Evolutionary conservation across 2,329 filamentous ascomycete genomes (phyloP).

Genomic region (Mycogone perniciosa): DNA sequence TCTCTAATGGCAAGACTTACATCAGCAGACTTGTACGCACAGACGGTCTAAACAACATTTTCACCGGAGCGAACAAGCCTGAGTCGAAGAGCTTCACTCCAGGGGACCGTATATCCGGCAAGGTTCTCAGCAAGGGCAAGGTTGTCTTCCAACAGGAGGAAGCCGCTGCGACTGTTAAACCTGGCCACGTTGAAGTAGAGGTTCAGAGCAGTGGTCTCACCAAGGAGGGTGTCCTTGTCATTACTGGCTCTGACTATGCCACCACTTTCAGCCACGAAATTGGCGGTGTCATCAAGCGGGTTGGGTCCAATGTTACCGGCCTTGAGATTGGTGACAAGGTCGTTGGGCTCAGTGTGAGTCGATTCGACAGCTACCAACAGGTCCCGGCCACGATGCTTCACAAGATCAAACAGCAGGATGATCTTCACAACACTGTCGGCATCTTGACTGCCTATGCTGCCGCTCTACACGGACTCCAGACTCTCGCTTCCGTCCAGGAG

Average conservation of each 20-base stretch:
- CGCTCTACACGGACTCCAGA: conserved; percentile 18
- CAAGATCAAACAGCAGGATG: conserved; percentile 4
- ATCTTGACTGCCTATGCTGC: conserved; percentile 16
- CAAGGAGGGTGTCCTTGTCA: conserved; percentile 20
- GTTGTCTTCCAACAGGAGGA: conserved; percentile 16
- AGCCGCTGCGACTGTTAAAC: conserved; percentile 18
- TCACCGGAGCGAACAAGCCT: conserved; percentile 8
- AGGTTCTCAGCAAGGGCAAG: conserved; percentile 13
- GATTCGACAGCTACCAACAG: conserved; percentile 23
- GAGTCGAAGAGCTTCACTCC: conserved; percentile 11
- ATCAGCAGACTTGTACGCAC: conserved; percentile 21
- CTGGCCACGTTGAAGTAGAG: conserved; percentile 21
- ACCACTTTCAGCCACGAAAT: conserved; percentile 21
- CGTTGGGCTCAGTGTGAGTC: conserved; percentile 20
- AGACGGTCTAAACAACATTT: conserved; percentile 16
- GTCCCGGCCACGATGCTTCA: conserved; percentile 14
- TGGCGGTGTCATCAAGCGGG: conserved; percentile 19
- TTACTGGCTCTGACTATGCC: conserved; percentile 20
- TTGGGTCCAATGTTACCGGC: conserved; percentile 13
- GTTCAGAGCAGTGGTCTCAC: conserved; percentile 19
- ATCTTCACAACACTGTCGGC: conserved; percentile 24
- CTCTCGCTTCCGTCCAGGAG: conserved; percentile 22
- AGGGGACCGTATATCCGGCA: conserved; percentile 15
- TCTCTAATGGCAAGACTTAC: conserved; percentile 18
- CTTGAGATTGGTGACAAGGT: conserved; percentile 21